A percentile compares a stretch with the other conserved stretches of the same genome.
phyloP scores from a whole-genome alignment of 2,329 filamentous ascomycete genomes.

The Colletotrichum somersetense region DNA sequence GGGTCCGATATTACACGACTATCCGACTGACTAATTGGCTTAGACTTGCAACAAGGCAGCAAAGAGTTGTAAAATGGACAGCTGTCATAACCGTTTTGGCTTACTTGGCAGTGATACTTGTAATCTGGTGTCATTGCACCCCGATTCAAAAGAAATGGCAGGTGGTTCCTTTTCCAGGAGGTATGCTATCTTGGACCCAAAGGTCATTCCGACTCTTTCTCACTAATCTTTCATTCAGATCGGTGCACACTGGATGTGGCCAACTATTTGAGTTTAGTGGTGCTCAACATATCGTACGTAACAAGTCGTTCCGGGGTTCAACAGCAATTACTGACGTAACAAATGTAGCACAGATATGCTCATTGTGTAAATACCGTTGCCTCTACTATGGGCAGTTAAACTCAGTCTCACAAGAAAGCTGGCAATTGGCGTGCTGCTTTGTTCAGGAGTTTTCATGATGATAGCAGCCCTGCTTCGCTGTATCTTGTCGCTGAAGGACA shows the following conservation, averaged over 20 bases:
- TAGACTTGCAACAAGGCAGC: constrained; percentile 54
- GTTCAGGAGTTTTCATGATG: constrained; percentile 59
- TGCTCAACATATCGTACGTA: constrained; percentile 53
- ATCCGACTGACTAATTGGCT: neutral
- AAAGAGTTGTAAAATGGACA: constrained; percentile 54
- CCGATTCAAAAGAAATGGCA: constrained; percentile 56
- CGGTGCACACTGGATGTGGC: constrained; percentile 52
- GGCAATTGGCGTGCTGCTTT: constrained; percentile 55
- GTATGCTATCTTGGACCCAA: constrained; percentile 42
- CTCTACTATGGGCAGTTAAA: constrained; percentile 56
- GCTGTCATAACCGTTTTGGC: constrained; percentile 48
- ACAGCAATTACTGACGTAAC: neutral
- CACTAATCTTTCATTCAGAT: constrained; percentile 43
- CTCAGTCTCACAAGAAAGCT: constrained; percentile 54
- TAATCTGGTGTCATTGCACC: constrained; percentile 53
- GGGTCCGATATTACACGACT: too few species aligned
- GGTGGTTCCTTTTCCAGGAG: constrained; percentile 56
- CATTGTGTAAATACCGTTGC: constrained; percentile 56
- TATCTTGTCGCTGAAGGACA: constrained; percentile 52
- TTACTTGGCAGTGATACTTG: constrained; percentile 51
- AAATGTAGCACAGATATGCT: constrained; percentile 53
- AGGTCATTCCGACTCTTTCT: too few species aligned
- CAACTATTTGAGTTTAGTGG: constrained; percentile 54
- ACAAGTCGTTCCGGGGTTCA: too few species aligned
- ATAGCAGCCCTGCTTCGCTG: constrained; percentile 57